A percentile compares a stretch with the other conserved stretches of the same genome.
Conservation (phyloP, 257 asterid genomes). For the Capsicum pubescens region DNA sequence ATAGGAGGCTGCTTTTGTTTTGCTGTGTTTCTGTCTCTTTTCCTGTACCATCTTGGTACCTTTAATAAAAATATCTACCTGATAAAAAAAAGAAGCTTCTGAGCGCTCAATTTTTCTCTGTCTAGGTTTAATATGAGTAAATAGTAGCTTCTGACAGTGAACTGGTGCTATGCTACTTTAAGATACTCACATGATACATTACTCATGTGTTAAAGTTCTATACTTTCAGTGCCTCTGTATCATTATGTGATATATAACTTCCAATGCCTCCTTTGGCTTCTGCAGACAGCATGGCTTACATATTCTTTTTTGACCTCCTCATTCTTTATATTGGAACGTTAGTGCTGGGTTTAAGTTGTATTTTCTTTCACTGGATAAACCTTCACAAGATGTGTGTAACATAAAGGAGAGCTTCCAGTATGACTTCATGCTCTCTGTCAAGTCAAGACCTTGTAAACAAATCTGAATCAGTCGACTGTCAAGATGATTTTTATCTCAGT, state of each 20-base stretch:
- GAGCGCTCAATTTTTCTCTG: background rate
- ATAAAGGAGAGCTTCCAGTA: constrained; percentile 8
- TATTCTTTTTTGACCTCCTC: background rate
- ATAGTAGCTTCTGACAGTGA: background rate
- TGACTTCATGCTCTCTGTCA: background rate
- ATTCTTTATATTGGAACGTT: background rate
- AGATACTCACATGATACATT: background rate
- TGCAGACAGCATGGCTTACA: background rate
- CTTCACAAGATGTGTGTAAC: background rate
- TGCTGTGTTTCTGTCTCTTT: too few relatives aligned
- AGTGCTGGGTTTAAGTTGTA: background rate
- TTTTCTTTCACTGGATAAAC: background rate
- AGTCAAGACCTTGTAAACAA: background rate
- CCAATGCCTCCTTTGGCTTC: background rate
- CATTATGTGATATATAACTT: background rate
- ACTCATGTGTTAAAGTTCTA: background rate
- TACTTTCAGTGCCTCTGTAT: background rate
- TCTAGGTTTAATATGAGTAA: constrained; percentile 8
- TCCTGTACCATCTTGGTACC: too few relatives aligned
- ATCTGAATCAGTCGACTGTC: background rate
- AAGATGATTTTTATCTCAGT: background rate
- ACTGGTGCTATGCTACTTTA: background rate
- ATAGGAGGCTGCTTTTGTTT: too few relatives aligned
- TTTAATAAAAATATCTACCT: too few relatives aligned
- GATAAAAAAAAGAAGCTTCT: too few relatives aligned